Conservation (phyloP, 768 basidiomycete species). For the Amanita rimosa region DNA sequence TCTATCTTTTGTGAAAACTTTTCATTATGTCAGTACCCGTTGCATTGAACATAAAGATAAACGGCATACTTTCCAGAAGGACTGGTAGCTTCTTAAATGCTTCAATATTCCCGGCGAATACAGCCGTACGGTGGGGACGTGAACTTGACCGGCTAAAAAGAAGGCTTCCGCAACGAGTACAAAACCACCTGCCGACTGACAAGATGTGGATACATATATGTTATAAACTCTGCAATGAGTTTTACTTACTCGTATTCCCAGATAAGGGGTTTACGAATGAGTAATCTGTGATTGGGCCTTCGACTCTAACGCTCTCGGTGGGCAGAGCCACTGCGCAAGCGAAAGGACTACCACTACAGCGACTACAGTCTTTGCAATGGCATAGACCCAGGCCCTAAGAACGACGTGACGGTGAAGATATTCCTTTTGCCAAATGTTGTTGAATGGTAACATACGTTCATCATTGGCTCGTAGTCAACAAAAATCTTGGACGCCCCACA, state of each 20-base stretch:
- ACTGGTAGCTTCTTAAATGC: slow-evolving; percentile 5
- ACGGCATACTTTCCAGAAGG: background rate
- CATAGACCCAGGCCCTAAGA: background rate
- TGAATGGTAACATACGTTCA: background rate
- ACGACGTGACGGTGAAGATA: background rate
- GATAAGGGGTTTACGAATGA: background rate
- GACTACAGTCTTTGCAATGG: slow-evolving; percentile 4
- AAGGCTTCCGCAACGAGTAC: slow-evolving; percentile 2
- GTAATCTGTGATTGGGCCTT: background rate
- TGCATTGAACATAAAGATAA: background rate
- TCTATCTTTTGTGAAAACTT: background rate
- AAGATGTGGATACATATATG: background rate
- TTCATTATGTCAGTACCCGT: background rate
- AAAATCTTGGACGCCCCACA: background rate
- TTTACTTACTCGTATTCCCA: background rate
- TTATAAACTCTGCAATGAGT: too few species aligned
- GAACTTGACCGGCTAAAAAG: background rate
- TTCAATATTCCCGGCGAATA: slow-evolving; percentile 1
- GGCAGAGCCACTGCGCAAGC: background rate
- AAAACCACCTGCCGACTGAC: slow-evolving; percentile 4
- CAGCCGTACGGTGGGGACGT: background rate
- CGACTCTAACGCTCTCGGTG: background rate
- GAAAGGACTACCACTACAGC: background rate
- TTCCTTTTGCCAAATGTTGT: too few species aligned
- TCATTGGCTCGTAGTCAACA: background rate